Evolutionary conservation across 805 yeast genomes (phyloP), one percentile per base, ranked within the genome.

Genomic region (Kuraishia hungarica): DNA sequence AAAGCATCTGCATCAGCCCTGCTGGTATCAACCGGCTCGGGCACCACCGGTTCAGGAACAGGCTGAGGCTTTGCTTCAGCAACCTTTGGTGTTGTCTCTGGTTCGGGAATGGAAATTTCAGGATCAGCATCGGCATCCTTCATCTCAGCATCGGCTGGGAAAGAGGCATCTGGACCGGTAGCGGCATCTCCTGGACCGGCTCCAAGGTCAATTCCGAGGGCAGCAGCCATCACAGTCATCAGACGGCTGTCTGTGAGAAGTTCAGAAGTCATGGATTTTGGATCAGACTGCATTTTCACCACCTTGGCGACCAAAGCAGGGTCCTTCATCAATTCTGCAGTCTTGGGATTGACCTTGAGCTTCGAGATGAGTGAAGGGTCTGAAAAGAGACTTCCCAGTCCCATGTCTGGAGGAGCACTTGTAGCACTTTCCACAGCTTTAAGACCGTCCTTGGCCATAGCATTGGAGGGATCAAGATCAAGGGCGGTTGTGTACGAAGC

Each of bases 391-490:
- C 82, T 77, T 50, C 86, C 87, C 66, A 92, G 73, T 1, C 96
- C 96, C 75, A 85, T 69, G 64, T 84, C 93, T 17, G 91, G 89
- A 24, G 56, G 57, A 53, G 73, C 67, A 5, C 67, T 59, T 50
- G 74, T 79, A 39, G 75, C 66, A 39, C 68, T 67, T 53, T 83
- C 81, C 23, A 91, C 91, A 53, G 87, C 78, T 54, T 79, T 72
- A 57, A 92, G 71, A 2, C 98, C 99, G 52, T 84, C 84, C 69
- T 84, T 78, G 48, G 98, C 97, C 83, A 89, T 88, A 57, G 89
- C 83, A 68, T 94, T 94, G 54, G 75, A 54, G 26, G 94, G 79
- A 62, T 93, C 98, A 56, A 91, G 70, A 65, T 86, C 87, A 61
- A 93, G 73, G 7, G 97, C 96, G 68, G 86, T 86, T 60, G 83